Percentiles rank a stretch among this genome's conserved stretches.
These are phyloP conservation scores for Pseudogymnoascus sp. DNA, from an alignment of 2,329 filamentous ascomycete genomes.

Conservation along the genomic window DNA sequence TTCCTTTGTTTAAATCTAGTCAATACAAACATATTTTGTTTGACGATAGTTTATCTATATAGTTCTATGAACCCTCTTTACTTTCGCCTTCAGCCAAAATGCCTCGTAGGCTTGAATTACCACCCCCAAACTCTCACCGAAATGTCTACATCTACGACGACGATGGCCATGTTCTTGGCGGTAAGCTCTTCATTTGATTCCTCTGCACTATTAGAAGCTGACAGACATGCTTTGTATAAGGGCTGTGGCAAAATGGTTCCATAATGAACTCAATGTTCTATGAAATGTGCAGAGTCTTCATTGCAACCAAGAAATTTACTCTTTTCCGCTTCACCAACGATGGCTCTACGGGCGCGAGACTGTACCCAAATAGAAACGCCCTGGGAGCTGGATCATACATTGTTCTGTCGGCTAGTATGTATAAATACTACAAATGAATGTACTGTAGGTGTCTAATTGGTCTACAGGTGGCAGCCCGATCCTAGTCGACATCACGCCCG, in stretches of 20 bases:
- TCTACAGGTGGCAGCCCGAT: background rate
- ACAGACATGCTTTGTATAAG: background rate
- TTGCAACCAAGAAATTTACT: background rate
- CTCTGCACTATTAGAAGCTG: background rate
- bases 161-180: background rate
- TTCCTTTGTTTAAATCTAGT: too few relatives aligned
- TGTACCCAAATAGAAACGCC: background rate
- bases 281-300: background rate
- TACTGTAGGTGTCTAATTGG: background rate
- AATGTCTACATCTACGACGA: background rate
- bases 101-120: background rate
- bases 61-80: too few relatives aligned
- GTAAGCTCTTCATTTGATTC: background rate
- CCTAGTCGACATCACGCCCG: background rate
- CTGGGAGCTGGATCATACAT: background rate
- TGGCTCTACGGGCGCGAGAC: background rate
- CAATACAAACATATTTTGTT: too few relatives aligned
- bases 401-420: background rate
- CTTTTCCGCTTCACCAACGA: background rate
- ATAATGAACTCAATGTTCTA: background rate
- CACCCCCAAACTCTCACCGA: background rate
- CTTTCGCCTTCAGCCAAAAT: too few relatives aligned
- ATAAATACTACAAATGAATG: too few relatives aligned
- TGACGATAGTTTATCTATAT: too few relatives aligned
- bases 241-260: background rate